Evolutionary conservation across 2,329 filamentous ascomycete species (phyloP).

Genomic region (Alternaria sp.): DNA sequence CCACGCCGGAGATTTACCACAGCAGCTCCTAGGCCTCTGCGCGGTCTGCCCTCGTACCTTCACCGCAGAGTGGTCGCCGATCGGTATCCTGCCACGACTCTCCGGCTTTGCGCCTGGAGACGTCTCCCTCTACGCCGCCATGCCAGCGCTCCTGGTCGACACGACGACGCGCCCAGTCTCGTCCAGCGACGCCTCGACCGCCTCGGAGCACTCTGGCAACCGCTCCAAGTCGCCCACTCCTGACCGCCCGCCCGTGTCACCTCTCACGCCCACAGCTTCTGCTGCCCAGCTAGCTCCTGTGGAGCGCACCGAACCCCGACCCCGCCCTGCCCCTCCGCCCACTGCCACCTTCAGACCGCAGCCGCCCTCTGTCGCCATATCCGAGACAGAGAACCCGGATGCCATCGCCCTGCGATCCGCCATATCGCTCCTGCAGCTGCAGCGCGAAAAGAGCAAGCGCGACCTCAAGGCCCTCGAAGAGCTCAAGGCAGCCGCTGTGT

Average conservation of each 20-base stretch:
- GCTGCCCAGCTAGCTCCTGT: conserved; percentile 47
- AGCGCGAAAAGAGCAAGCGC: conserved; percentile 77
- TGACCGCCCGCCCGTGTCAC: conserved; percentile 50
- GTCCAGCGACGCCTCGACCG: conserved; percentile 36
- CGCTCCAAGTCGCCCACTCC: conserved; percentile 45
- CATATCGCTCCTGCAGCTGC: conserved; percentile 85
- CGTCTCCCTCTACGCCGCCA: conserved; percentile 40
- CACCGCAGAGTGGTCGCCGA: conserved; percentile 16
- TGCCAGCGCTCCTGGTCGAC: conserved; percentile 49
- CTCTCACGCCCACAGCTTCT: conserved; percentile 50
- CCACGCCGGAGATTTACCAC: conserved; percentile 18
- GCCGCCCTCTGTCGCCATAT: conserved; percentile 57
- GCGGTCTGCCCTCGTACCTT: conserved; percentile 15
- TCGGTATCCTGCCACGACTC: conserved; percentile 23
- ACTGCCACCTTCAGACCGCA: conserved; percentile 51
- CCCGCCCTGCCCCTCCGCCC: conserved; percentile 40
- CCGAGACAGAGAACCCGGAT: conserved; percentile 73
- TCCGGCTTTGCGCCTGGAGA: conserved; percentile 28
- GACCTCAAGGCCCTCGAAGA: conserved; percentile 76
- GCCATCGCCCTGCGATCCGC: conserved; percentile 85
- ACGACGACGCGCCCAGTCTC: conserved; percentile 36
- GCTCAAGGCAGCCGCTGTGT: conserved; percentile 74
- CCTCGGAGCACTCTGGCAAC: conserved; percentile 27
- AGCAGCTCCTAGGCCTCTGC: conserved; percentile 13
- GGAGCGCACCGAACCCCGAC: conserved; percentile 34